These are phyloP conservation scores for Phytophthora pini DNA, from an alignment of 352 stramenopile genomes.

Conservation along the genomic window DNA sequence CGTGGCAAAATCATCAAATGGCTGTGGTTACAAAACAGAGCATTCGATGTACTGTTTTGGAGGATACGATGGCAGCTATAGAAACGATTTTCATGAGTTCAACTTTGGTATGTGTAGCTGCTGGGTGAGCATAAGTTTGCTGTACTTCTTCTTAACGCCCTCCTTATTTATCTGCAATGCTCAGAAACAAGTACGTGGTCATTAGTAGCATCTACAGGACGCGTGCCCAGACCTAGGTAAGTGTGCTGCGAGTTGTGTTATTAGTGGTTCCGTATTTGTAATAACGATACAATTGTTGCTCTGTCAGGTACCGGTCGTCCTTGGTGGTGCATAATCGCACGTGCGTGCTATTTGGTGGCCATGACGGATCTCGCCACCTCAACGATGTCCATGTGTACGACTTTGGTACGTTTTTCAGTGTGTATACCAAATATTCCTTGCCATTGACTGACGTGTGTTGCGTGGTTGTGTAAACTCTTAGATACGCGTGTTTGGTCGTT, in stretches of 20 bases:
- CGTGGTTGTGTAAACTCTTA: slow-evolving; percentile 25
- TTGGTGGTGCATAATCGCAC: slow-evolving; percentile 94
- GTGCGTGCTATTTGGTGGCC: slow-evolving; percentile 96
- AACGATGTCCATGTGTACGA: slow-evolving; percentile 98
- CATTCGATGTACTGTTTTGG: slow-evolving; percentile 92
- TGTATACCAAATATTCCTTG: background rate
- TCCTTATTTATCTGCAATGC: slow-evolving; percentile 1
- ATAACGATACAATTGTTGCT: background rate
- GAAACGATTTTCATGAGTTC: slow-evolving; percentile 98
- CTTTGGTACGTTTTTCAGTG: slow-evolving; percentile 71
- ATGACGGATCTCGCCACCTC: slow-evolving; percentile 97
- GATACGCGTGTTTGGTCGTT: slow-evolving; percentile 88
- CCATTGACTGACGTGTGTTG: slow-evolving; percentile 2
- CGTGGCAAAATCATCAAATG: background rate
- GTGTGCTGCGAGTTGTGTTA: slow-evolving; percentile 2
- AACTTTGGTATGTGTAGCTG: slow-evolving; percentile 74
- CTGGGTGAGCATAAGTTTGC: background rate
- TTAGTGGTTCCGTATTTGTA: background rate
- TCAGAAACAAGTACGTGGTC: slow-evolving; percentile 89
- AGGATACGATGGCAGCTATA: slow-evolving; percentile 95
- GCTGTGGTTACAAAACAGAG: slow-evolving; percentile 39
- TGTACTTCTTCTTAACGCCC: slow-evolving; percentile 10
- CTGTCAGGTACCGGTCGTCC: slow-evolving; percentile 85
- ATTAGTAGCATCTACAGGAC: slow-evolving; percentile 76
- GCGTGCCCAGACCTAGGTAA: slow-evolving; percentile 73